Evolutionary conservation across 2,329 filamentous ascomycete species (phyloP).

Genomic region (Aspergillus neoniger): DNA sequence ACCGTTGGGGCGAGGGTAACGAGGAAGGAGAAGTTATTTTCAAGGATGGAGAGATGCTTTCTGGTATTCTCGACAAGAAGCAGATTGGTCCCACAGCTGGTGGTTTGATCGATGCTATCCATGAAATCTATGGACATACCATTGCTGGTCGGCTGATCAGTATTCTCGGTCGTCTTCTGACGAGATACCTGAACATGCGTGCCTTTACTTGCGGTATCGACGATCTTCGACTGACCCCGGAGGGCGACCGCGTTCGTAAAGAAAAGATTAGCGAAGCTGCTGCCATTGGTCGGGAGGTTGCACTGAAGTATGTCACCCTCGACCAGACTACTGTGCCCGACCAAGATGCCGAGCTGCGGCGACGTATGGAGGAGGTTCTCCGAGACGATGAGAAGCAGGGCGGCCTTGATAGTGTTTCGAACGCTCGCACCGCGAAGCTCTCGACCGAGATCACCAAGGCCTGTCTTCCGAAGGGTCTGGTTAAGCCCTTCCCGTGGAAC

Average conservation of each 20-base stretch:
- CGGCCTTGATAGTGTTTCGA: conserved; percentile 85
- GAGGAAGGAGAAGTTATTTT: conserved; percentile 84
- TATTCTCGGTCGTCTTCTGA: conserved; percentile 84
- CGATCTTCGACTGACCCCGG: conserved; percentile 79
- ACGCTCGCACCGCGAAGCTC: conserved; percentile 66
- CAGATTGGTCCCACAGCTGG: conserved; percentile 87
- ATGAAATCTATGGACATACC: conserved; percentile 88
- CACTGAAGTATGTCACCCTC: conserved; percentile 84
- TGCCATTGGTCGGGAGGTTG: conserved; percentile 73
- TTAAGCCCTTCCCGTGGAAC: conserved; percentile 92
- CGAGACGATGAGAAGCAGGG: conserved; percentile 90
- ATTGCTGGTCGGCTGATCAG: conserved; percentile 85
- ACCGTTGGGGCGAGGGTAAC: conserved; percentile 69
- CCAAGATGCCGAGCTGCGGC: conserved; percentile 70
- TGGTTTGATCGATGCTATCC: conserved; percentile 86
- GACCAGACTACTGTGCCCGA: conserved; percentile 63
- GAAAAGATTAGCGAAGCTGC: conserved; percentile 68
- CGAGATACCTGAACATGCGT: conserved; percentile 85
- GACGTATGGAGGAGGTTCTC: conserved; percentile 82
- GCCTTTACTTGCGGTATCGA: conserved; percentile 98
- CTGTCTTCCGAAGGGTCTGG: conserved; percentile 78
- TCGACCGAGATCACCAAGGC: conserved; percentile 76
- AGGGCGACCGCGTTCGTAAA: conserved; percentile 72
- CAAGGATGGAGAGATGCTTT: conserved; percentile 82
- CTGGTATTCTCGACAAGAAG: conserved; percentile 91